A percentile compares a stretch with the other conserved stretches of the same genome.
Conservation (phyloP, 1,284 basidiomycete genomes). For the Apiotrichum mycotoxinovorans region DNA sequence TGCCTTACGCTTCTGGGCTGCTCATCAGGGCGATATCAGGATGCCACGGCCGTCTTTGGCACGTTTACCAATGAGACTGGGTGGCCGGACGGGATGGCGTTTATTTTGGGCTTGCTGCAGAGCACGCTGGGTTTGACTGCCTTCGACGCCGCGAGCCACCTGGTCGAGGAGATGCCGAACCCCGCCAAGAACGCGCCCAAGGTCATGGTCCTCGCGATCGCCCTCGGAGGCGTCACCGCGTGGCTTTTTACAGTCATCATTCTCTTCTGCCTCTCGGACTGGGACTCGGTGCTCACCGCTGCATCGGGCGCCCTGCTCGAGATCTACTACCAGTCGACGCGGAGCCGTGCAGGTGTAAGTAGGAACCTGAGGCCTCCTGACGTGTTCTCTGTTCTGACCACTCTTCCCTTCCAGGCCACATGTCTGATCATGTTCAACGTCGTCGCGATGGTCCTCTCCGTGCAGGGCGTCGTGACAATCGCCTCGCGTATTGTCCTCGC, state of each 20-base stretch:
- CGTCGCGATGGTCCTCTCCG: constrained; percentile 22
- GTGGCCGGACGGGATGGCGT: constrained; percentile 32
- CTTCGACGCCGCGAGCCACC: constrained; percentile 38
- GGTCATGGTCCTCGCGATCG: constrained; percentile 39
- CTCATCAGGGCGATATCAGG: constrained; percentile 29
- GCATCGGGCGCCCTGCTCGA: constrained; percentile 3
- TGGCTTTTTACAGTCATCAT: constrained; percentile 39
- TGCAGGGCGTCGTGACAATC: constrained; percentile 22
- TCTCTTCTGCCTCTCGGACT: constrained; percentile 15
- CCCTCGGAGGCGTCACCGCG: constrained; percentile 24
- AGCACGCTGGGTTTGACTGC: constrained; percentile 13
- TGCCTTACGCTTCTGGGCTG: constrained; percentile 25
- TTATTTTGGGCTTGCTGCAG: constrained; percentile 48
- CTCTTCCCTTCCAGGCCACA: constrained; percentile 4
- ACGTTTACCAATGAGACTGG: constrained; percentile 32
- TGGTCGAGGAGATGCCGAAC: constrained; percentile 44
- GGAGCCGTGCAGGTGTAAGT: constrained; percentile 19
- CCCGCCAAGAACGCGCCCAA: constrained; percentile 36
- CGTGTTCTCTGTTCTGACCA: neutral
- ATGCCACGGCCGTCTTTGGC: constrained; percentile 43
- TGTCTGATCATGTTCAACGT: constrained; percentile 23
- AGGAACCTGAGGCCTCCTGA: too few species aligned
- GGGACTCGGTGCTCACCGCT: neutral
- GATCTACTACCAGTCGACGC: constrained; percentile 26
- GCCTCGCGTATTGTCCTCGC: constrained; percentile 18